Evolutionary conservation across 2,329 filamentous ascomycete species (phyloP).

Genomic region (Aspergillus fructus): DNA sequence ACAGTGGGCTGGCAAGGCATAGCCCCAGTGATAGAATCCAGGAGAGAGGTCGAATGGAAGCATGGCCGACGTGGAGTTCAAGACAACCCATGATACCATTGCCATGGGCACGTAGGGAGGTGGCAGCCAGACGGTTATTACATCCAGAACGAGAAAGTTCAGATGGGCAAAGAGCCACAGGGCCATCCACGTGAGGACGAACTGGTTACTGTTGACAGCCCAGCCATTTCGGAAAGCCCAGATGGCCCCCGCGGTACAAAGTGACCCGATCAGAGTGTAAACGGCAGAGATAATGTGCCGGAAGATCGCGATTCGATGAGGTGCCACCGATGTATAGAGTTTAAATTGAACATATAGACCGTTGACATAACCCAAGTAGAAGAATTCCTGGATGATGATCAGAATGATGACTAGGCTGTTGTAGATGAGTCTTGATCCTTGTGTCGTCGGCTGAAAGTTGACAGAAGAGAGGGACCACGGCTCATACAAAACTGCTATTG

Average conservation of each 20-base stretch:
- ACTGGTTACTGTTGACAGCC: slow-evolving; percentile 42
- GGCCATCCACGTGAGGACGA: slow-evolving; percentile 44
- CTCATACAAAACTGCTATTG: slow-evolving; percentile 36
- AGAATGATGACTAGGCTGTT: slow-evolving; percentile 48
- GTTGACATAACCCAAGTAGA: slow-evolving; percentile 49
- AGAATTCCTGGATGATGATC: slow-evolving; percentile 50
- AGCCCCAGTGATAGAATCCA: slow-evolving; percentile 41
- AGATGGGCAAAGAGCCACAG: slow-evolving; percentile 48
- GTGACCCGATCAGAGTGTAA: slow-evolving; percentile 43
- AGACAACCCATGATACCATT: slow-evolving; percentile 46
- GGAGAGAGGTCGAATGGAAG: slow-evolving; percentile 46
- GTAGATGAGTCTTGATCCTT: slow-evolving; percentile 46
- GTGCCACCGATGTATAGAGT: slow-evolving; percentile 34
- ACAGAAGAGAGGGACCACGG: slow-evolving; percentile 38
- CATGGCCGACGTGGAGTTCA: slow-evolving; percentile 45
- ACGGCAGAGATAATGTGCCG: slow-evolving; percentile 35
- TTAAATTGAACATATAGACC: slow-evolving; percentile 41
- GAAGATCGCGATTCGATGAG: slow-evolving; percentile 32
- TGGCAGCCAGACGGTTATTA: slow-evolving; percentile 44
- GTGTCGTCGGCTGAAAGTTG: slow-evolving; percentile 43
- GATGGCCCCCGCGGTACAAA: slow-evolving; percentile 42
- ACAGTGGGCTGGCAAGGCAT: slow-evolving; percentile 40
- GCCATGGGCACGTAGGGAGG: slow-evolving; percentile 45
- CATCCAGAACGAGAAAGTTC: slow-evolving; percentile 47
- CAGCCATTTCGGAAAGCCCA: slow-evolving; percentile 47